A percentile compares a stretch with the other conserved stretches of the same genome.
Conservation (phyloP, 139 green algal species). For the Spirogloea muscicola region DNA sequence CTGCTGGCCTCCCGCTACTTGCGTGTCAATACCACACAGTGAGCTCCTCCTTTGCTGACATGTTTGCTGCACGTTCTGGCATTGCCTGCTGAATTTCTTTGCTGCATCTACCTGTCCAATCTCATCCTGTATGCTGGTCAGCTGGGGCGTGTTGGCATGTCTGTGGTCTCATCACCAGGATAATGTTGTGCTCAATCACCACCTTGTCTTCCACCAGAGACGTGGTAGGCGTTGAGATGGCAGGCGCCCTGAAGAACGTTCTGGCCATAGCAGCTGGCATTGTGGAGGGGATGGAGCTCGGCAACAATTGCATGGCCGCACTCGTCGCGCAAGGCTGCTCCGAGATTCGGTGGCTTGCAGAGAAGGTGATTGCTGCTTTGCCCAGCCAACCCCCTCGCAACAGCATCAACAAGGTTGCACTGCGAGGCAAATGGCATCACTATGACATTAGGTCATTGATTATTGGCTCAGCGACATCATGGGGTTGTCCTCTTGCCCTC, state of each 20-base stretch:
- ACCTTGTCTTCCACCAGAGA: no score
- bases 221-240: slow-evolving; percentile 95
- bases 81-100: neutral
- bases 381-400: no score
- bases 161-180: no score
- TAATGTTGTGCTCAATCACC: no score
- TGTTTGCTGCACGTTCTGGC: no score
- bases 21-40: slow-evolving; percentile 80
- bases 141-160: neutral
- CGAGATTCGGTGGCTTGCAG: slow-evolving; percentile 90
- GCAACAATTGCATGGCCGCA: slow-evolving; percentile 93
- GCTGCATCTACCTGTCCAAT: neutral
- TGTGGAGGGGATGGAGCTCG: slow-evolving; percentile 91
- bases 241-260: slow-evolving; percentile 97
- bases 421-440: no score
- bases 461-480: no score
- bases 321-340: slow-evolving; percentile 78
- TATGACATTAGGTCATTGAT: no score
- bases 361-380: no score
- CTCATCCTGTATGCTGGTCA: neutral
- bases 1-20: slow-evolving; percentile 85
- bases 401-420: no score
- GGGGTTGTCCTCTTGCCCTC: no score
- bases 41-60: neutral
- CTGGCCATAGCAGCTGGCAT: slow-evolving; percentile 97